Percentiles rank a stretch among this genome's conserved stretches.
Evolutionary conservation across 768 basidiomycete genomes (phyloP).

Genomic region (Boletus rex-veris): DNA sequence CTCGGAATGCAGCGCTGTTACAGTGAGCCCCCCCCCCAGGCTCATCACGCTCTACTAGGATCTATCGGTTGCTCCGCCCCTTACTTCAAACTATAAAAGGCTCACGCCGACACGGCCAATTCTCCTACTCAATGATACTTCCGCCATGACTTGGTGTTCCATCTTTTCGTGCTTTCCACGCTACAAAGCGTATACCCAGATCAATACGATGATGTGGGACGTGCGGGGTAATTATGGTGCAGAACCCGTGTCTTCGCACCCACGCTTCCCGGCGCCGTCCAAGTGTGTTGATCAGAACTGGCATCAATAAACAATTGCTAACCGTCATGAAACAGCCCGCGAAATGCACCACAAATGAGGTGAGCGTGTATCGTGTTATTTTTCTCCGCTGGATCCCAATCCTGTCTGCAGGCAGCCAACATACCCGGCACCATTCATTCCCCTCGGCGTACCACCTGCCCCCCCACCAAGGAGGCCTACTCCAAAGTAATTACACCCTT

Average conservation of each 20-base stretch:
- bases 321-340: constrained; percentile 9
- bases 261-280: constrained; percentile 10
- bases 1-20: constrained; percentile 16
- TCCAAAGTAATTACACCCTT: constrained; percentile 18
- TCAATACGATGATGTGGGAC: constrained; percentile 32
- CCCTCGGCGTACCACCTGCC: constrained; percentile 15
- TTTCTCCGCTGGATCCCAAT: not conserved
- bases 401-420: constrained; percentile 12
- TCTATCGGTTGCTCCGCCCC: constrained; percentile 18
- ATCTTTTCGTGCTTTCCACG: constrained; percentile 30
- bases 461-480: constrained; percentile 14
- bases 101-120: not conserved
- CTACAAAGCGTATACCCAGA: constrained; percentile 32
- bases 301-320: not conserved
- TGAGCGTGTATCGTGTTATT: not conserved
- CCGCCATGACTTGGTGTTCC: constrained; percentile 31
- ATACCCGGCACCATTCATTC: constrained; percentile 17
- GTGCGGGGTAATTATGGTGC: constrained; percentile 14
- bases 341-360: constrained; percentile 15
- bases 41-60: constrained; percentile 25
- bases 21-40: constrained; percentile 10
- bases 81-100: constrained; percentile 26
- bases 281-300: constrained; percentile 15
- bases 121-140: constrained; percentile 8
- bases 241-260: constrained; percentile 12